A percentile compares a stretch with the other conserved stretches of the same genome.
Evolutionary conservation across 306 rosid species (phyloP).

Genomic region (Prunus persica): DNA sequence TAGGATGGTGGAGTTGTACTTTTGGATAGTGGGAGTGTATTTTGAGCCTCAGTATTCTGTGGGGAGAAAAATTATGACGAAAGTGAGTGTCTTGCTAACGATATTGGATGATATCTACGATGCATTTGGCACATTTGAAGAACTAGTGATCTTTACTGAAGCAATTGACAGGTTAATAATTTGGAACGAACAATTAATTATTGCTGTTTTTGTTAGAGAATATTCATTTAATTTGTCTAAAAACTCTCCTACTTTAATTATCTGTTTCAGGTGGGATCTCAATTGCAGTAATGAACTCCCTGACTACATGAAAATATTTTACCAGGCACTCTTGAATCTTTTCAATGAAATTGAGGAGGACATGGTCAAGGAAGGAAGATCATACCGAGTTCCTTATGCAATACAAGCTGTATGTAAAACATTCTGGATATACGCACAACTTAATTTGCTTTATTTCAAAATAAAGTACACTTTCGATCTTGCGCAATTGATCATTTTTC

Average conservation of each 20-base stretch:
- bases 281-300: constrained; percentile 22
- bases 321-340: constrained; percentile 2
- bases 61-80: constrained; percentile 27
- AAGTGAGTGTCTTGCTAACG: constrained; percentile 9
- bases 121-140: constrained; percentile 48
- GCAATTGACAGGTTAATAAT: constrained; percentile 40
- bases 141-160: constrained; percentile 34
- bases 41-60: constrained; percentile 28
- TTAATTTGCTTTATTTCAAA: too few relatives aligned
- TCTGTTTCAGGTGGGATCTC: constrained; percentile 28
- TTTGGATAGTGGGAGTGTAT: constrained; percentile 36
- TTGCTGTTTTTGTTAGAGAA: too few relatives aligned
- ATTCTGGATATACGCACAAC: background rate
- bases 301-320: constrained; percentile 21
- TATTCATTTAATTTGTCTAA: too few relatives aligned
- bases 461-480: too few relatives aligned
- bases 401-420: constrained; percentile 19
- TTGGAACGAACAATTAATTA: too few relatives aligned
- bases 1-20: constrained; percentile 47
- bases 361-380: constrained; percentile 14
- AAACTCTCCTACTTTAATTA: too few relatives aligned
- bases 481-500: background rate
- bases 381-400: constrained; percentile 11
- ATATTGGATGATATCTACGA: constrained; percentile 52
- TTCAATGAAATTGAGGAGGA: constrained; percentile 25